These are phyloP conservation scores for Cardiospermum halicacabum DNA, from an alignment of 345 rosid genomes.

Conservation along the genomic window DNA sequence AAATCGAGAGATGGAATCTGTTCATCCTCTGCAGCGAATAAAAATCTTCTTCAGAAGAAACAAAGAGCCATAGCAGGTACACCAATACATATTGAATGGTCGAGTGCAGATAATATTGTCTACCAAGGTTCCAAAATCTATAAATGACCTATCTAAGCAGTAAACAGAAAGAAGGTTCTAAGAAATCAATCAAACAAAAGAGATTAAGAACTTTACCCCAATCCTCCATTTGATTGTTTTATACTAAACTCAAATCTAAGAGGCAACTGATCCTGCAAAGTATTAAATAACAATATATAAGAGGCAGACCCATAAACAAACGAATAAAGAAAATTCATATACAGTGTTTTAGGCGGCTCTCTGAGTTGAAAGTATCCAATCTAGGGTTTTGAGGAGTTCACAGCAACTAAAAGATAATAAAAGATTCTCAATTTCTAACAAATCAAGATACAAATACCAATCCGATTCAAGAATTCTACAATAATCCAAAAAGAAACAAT, in stretches of 20 bases:
- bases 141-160: not conserved
- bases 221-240: constrained; percentile 28
- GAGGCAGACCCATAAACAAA: not conserved
- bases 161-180: too few species aligned
- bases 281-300: not conserved
- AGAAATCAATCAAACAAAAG: not conserved
- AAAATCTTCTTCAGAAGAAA: not conserved
- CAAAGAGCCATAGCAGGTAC: too few species aligned
- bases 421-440: not conserved
- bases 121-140: not conserved
- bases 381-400: too few species aligned
- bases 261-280: not conserved
- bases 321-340: too few species aligned
- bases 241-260: not conserved
- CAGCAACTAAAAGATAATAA: not conserved
- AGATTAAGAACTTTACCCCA: constrained; percentile 31
- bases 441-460: not conserved
- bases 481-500: not conserved
- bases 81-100: not conserved
- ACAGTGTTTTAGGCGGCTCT: too few species aligned
- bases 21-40: constrained; percentile 52
- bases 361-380: too few species aligned
- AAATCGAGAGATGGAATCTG: constrained; percentile 44
- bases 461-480: not conserved
- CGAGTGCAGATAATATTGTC: not conserved